Conservation (phyloP, 108 stramenopile species). For the Nannochloropsis oceanica region DNA sequence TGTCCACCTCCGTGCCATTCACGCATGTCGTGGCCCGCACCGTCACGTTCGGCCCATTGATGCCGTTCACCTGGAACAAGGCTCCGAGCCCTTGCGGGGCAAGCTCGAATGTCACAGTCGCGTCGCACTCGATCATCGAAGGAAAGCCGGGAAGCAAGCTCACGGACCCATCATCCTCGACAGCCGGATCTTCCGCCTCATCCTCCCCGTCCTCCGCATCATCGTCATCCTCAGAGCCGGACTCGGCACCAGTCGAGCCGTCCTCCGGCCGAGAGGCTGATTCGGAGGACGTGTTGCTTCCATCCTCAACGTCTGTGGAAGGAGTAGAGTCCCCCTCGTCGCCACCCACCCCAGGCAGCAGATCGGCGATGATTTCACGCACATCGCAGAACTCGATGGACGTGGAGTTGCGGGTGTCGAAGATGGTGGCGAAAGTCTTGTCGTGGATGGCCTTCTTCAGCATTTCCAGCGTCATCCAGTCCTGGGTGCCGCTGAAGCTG, state of each 20-base stretch:
- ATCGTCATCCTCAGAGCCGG: background rate
- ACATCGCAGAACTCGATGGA: background rate
- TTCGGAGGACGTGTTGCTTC: background rate
- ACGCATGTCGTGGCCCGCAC: background rate
- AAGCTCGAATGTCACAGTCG: background rate
- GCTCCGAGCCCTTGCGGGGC: background rate
- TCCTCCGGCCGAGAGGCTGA: background rate
- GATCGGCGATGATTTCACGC: background rate
- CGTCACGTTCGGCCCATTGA: background rate
- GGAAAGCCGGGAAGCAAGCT: background rate
- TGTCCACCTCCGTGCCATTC: background rate
- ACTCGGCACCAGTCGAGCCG: background rate
- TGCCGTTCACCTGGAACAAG: background rate
- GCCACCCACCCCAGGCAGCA: no score
- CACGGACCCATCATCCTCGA: background rate
- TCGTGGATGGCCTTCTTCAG: background rate
- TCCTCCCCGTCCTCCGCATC: background rate
- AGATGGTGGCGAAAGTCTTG: background rate
- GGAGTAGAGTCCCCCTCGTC: background rate
- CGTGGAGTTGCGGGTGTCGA: background rate
- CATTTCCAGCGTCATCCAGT: background rate
- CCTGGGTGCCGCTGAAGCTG: background rate
- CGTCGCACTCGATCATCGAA: background rate
- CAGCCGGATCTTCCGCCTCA: background rate
- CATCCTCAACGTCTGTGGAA: background rate